Percentiles rank a stretch among this genome's conserved stretches.
phyloP scores from a whole-genome alignment of 371 early-diverging fungal species.

The Fennellomyces sp. region DNA sequence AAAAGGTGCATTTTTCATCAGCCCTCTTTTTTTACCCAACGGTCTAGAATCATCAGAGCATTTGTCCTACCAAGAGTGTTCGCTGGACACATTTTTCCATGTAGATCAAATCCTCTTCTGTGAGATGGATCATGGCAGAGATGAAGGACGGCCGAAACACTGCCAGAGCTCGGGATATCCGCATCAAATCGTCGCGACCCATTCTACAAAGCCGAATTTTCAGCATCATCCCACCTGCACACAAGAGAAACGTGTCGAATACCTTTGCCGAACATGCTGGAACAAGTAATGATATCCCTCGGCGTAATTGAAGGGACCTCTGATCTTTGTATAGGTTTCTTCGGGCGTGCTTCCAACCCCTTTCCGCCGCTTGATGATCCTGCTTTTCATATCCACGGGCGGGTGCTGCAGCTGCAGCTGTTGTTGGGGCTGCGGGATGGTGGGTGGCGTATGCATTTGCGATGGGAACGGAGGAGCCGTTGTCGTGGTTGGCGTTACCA shows the following conservation, averaged over 20 bases:
- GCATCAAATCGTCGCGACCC: conserved; percentile 85
- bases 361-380: conserved; percentile 17
- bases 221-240: not conserved
- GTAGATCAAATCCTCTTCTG: conserved; percentile 89
- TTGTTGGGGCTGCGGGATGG: not conserved
- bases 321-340: conserved; percentile 20
- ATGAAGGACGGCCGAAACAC: conserved; percentile 91
- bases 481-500: not conserved
- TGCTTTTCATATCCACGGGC: not conserved
- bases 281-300: conserved; percentile 89
- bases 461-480: conserved; percentile 1
- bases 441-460: conserved; percentile 1
- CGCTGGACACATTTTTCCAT: conserved; percentile 94
- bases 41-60: too few species aligned
- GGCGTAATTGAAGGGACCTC: conserved; percentile 81
- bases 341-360: conserved; percentile 22
- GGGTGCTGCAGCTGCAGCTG: conserved; percentile 11
- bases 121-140: conserved; percentile 88
- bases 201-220: conserved; percentile 56
- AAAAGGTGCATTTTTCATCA: not conserved
- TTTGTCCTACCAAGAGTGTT: conserved; percentile 64
- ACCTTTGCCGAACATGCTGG: conserved; percentile 75
- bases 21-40: not conserved
- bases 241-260: conserved; percentile 11
- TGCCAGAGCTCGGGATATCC: conserved; percentile 88